These are phyloP conservation scores for Solanum piurae DNA, from an alignment of 257 asterid genomes.

Conservation along the genomic window DNA sequence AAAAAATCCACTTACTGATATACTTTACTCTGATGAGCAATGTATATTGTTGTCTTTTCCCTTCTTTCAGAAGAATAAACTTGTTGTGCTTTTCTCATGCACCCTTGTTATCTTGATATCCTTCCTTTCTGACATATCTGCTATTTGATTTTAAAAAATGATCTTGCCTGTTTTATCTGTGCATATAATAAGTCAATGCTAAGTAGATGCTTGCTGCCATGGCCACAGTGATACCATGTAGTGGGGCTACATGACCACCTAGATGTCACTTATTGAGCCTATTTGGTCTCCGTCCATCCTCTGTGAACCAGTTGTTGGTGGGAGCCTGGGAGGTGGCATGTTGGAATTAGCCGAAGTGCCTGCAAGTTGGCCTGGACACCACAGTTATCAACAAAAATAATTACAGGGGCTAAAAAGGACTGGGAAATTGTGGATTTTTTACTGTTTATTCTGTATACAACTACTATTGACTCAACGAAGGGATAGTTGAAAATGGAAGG, in stretches of 20 bases:
- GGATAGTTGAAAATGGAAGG: background rate
- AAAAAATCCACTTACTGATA: background rate
- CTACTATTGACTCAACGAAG: background rate
- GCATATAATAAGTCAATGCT: background rate
- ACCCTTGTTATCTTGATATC: background rate
- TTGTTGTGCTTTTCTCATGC: background rate
- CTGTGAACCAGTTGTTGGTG: background rate
- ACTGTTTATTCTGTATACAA: background rate
- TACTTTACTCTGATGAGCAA: background rate
- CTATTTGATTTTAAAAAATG: background rate
- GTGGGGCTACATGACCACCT: background rate
- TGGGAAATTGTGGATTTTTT: background rate
- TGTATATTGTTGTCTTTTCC: background rate
- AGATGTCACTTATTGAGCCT: background rate
- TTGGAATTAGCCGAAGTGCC: background rate
- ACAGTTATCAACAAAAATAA: background rate
- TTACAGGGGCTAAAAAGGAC: background rate
- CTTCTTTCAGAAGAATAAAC: background rate
- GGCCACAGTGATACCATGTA: background rate
- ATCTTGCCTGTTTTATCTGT: background rate
- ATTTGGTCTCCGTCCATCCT: background rate
- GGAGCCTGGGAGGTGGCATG: background rate
- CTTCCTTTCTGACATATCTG: background rate
- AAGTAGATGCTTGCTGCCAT: background rate
- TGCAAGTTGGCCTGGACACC: background rate